These are phyloP conservation scores for Dryadomyces quercivorus DNA, from an alignment of 2,329 filamentous ascomycete genomes.

Conservation along the genomic window DNA sequence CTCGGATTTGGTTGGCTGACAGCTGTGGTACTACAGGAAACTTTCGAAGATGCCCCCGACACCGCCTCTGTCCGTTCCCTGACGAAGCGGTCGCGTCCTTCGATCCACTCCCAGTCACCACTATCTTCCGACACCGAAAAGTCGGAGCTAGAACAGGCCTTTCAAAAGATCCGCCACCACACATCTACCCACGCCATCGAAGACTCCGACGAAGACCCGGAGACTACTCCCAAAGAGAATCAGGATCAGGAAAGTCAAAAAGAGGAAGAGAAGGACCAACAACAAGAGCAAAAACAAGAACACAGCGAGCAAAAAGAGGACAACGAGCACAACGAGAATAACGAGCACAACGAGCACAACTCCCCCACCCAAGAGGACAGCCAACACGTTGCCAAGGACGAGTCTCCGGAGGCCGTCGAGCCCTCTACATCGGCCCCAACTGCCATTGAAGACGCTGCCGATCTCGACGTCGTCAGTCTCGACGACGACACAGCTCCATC, in stretches of 20 bases:
- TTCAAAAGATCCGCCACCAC: conserved; percentile 10
- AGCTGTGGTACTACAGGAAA: conserved; percentile 39
- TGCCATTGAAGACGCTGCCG: conserved; percentile 30
- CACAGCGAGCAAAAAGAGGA: conserved; percentile 10
- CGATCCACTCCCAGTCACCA: conserved; percentile 8
- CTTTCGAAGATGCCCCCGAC: conserved; percentile 74
- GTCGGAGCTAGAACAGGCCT: conserved; percentile 17
- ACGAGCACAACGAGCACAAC: conserved; percentile 11
- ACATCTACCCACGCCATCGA: conserved; percentile 4
- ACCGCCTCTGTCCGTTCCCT: conserved; percentile 52
- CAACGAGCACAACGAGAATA: conserved; percentile 11
- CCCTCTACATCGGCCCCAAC: conserved; percentile 20
- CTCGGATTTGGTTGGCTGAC: conserved; percentile 4
- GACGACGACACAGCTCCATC: conserved; percentile 36
- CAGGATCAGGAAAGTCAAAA: conserved; percentile 18
- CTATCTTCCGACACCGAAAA: conserved; percentile 11
- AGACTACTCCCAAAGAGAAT: no score
- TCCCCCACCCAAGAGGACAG: not conserved
- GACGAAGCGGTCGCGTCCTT: conserved; percentile 32
- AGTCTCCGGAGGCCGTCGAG: conserved; percentile 13
- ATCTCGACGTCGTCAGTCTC: conserved; percentile 52
- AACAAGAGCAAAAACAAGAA: conserved; percentile 14
- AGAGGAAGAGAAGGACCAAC: conserved; percentile 16
- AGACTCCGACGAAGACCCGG: no score
- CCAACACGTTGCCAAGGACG: conserved; percentile 1